Percentiles rank a stretch among this genome's conserved stretches.
Conservation (phyloP, 2,329 filamentous ascomycete genomes). For the Claviceps sp. region DNA sequence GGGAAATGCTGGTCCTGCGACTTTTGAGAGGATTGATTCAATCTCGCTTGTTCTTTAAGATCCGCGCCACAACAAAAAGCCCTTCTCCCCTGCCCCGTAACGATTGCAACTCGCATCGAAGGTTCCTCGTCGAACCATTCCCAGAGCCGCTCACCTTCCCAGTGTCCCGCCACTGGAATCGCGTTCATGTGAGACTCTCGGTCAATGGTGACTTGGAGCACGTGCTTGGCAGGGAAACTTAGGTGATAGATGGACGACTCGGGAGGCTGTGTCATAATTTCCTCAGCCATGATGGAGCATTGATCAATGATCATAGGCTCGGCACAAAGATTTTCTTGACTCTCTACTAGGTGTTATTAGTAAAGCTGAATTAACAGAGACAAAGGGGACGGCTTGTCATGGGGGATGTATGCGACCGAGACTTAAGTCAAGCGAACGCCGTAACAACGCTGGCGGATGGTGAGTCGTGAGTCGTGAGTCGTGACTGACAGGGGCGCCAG, state of each 20-base stretch:
- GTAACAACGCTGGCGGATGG: not conserved
- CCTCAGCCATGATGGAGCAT: slow-evolving; percentile 4
- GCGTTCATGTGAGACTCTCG: slow-evolving; percentile 35
- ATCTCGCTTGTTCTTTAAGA: slow-evolving; percentile 31
- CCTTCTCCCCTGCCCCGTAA: slow-evolving; percentile 36
- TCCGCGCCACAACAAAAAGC: slow-evolving; percentile 44
- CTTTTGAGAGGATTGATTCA: slow-evolving; percentile 10
- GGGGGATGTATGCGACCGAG: too few relatives aligned
- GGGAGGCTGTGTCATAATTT: slow-evolving; percentile 8
- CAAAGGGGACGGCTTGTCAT: too few relatives aligned
- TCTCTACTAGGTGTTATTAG: not conserved
- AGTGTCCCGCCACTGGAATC: slow-evolving; percentile 27
- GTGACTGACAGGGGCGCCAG: not conserved
- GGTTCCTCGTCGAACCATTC: slow-evolving; percentile 40
- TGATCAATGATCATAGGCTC: not conserved
- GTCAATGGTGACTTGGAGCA: slow-evolving; percentile 40
- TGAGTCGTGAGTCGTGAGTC: too few relatives aligned
- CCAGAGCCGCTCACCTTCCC: slow-evolving; percentile 34
- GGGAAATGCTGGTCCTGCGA: slow-evolving; percentile 14
- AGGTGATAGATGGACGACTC: slow-evolving; percentile 15
- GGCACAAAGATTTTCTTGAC: not conserved
- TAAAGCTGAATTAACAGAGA: not conserved
- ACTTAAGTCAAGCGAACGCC: too few relatives aligned
- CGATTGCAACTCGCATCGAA: slow-evolving; percentile 30
- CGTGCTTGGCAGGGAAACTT: slow-evolving; percentile 30